Percentiles rank a stretch among this genome's conserved stretches.
phyloP scores from a whole-genome alignment of 2,329 filamentous ascomycete species.

The Diaporthe amygdali region DNA sequence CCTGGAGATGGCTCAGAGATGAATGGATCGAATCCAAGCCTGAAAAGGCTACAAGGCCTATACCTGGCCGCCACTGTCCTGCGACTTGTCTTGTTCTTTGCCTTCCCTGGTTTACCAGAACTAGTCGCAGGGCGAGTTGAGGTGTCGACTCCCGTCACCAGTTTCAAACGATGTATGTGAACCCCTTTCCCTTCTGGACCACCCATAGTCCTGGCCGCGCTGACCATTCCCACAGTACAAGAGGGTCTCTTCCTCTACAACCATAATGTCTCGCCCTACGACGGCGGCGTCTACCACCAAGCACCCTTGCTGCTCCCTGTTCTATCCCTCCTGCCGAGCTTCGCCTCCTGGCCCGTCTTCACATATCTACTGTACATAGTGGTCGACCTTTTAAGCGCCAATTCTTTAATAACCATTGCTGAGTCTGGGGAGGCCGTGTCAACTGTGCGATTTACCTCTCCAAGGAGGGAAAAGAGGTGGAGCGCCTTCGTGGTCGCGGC shows the following conservation, averaged over 20 bases:
- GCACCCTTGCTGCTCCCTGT: conserved; percentile 89
- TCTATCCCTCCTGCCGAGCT: conserved; percentile 84
- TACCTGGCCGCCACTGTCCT: conserved; percentile 79
- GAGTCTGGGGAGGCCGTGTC: conserved; percentile 78
- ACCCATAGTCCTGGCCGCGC: not conserved
- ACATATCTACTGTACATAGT: conserved; percentile 81
- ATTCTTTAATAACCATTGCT: conserved; percentile 79
- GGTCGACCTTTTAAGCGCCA: conserved; percentile 82
- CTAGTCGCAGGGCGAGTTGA: conserved; percentile 91
- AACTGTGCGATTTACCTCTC: conserved; percentile 79
- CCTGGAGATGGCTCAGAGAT: conserved; percentile 34
- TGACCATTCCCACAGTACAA: conserved; percentile 67
- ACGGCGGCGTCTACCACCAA: conserved; percentile 84
- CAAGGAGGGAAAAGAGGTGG: conserved; percentile 77
- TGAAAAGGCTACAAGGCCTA: conserved; percentile 63
- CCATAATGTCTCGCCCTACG: conserved; percentile 95
- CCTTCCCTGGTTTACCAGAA: conserved; percentile 83
- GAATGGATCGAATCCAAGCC: conserved; percentile 43
- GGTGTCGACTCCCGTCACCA: conserved; percentile 94
- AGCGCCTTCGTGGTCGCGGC: conserved; percentile 78
- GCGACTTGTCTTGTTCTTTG: conserved; percentile 78
- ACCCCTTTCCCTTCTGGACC: not conserved
- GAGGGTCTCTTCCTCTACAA: conserved; percentile 96
- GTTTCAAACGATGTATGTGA: conserved; percentile 90
- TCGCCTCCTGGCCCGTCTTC: conserved; percentile 69